Conservation (phyloP, 768 basidiomycete species). For the Phaeotremella fagi region DNA sequence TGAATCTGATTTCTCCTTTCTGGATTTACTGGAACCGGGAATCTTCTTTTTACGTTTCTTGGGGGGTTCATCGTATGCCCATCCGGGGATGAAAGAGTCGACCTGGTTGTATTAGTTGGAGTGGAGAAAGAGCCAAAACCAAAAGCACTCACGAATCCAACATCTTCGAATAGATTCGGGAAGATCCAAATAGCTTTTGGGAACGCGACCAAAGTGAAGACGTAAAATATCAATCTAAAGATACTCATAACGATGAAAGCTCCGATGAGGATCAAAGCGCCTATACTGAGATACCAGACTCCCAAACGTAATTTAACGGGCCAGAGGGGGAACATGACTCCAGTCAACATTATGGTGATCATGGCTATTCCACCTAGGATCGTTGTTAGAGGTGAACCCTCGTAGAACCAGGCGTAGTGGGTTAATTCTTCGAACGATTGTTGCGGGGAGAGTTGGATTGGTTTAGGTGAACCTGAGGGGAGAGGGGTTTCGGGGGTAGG, state of each 20-base stretch:
- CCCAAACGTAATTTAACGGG: conserved; percentile 85
- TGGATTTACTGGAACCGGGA: background rate
- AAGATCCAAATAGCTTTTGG: conserved; percentile 98
- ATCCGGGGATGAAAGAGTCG: conserved; percentile 92
- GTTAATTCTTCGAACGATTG: conserved; percentile 71
- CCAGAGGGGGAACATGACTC: conserved; percentile 99
- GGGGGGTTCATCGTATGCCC: conserved; percentile 89
- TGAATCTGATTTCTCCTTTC: conserved; percentile 49
- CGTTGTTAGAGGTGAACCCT: conserved; percentile 87
- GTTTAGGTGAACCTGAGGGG: conserved; percentile 58
- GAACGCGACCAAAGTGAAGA: conserved; percentile 78
- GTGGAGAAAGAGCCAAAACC: background rate
- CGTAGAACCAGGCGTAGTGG: conserved; percentile 96
- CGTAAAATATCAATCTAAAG: conserved; percentile 85
- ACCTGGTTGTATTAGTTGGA: conserved; percentile 66
- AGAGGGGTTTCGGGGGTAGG: conserved; percentile 53
- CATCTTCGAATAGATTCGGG: conserved; percentile 94
- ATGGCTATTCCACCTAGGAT: conserved; percentile 84
- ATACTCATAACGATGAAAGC: conserved; percentile 87
- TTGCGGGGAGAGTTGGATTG: conserved; percentile 66
- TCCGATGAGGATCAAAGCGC: conserved; percentile 77
- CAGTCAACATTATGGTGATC: conserved; percentile 89
- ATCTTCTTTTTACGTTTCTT: conserved; percentile 63
- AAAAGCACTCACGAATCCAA: conserved; percentile 78
- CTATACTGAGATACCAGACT: conserved; percentile 91